Evolutionary conservation across 306 rosid genomes (phyloP), one percentile per base, ranked within the genome.

Genomic region (Dicorynia guianensis): DNA sequence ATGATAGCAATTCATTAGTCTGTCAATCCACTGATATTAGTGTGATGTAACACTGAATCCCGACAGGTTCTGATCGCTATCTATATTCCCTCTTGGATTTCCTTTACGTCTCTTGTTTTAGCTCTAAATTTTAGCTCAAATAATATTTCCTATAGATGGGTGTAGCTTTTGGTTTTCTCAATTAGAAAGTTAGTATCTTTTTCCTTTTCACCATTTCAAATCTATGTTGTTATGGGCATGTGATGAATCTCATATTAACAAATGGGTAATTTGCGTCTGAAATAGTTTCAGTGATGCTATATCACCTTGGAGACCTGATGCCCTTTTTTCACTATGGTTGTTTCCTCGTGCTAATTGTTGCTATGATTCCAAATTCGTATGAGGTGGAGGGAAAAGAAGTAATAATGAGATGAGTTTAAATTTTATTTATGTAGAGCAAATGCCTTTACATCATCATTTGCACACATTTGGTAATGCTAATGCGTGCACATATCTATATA

Each of bases 1-100:
- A 89, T 58, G 96, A 86, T 76, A 84, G 39, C 19, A 88, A 85
- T 84, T 90, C 92, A 89, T 79, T 43, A 11, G 87, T 90, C 89
- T 93, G 89, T 93, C 90, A 89, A 93, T 87, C 87, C 93, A 72
- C 96, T 90, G 98, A 93, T 65, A 30, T 20, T 30, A 3, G 76
- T 69, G 74, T 91, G 97, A 86, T 85, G 98, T 82, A 78, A 49
- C 53, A 8, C 17, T 91, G 97, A 87, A 93, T 91, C 93, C 84
- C 97, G 98, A 93, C 91, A 87, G 86, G 91, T 70, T 84, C 88
- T 50, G 85, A 81, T 84, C 85, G 80, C 86, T 57, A 52, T 55
- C 39, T 58, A 1, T 33, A 1, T n/a, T 43, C 39, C 44, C 64
- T 13, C 39, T 1, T 0, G 4, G 6, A 42, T 3, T 14, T 50